Percentiles rank a stretch among this genome's conserved stretches.
phyloP scores from a whole-genome alignment of 345 rosid genomes.

The Mangifera indica region DNA sequence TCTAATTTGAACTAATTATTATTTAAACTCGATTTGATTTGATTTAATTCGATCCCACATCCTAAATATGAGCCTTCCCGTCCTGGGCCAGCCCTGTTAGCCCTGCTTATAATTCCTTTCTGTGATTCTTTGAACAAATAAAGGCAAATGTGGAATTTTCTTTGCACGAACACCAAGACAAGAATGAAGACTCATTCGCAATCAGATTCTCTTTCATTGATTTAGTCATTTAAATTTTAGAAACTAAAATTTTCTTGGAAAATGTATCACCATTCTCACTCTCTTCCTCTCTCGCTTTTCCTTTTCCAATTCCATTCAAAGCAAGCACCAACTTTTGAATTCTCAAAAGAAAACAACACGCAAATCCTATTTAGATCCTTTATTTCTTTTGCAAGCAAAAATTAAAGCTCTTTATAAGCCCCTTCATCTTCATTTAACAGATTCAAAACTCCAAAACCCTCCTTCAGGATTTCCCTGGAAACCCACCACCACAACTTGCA shows the following conservation, averaged over 20 bases:
- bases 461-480: not conserved
- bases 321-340: constrained; percentile 24
- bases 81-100: no score
- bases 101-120: constrained; percentile 9
- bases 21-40: no score
- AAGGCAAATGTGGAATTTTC: constrained; percentile 9
- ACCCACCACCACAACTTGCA: no score
- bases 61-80: no score
- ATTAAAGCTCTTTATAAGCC: not conserved
- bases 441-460: constrained; percentile 27
- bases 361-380: constrained; percentile 34
- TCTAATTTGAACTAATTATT: no score
- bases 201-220: no score
- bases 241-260: no score
- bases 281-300: not conserved
- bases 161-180: constrained; percentile 1
- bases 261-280: no score
- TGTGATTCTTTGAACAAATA: not conserved
- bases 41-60: no score
- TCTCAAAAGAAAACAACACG: not conserved
- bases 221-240: no score
- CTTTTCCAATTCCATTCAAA: constrained; percentile 50
- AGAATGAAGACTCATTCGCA: not conserved
- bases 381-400: constrained; percentile 32
- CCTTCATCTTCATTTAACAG: not conserved